Percentiles rank a stretch among this genome's conserved stretches.
Conservation (phyloP, 1,139 yeast species). For the Suhomyces guaymorum region DNA sequence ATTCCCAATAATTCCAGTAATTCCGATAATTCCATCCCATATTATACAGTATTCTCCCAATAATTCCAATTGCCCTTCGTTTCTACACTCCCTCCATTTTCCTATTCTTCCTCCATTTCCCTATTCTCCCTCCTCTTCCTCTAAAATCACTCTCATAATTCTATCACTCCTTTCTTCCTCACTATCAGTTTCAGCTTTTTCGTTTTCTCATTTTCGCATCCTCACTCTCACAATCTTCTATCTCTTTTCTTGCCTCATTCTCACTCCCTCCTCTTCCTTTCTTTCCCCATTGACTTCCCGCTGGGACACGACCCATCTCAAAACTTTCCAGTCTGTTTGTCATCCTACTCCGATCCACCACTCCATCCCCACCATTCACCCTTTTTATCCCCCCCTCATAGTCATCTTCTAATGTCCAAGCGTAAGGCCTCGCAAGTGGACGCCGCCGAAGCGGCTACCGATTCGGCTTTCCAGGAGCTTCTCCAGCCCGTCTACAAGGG, state of each 20-base stretch:
- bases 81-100: background rate
- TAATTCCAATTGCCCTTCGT: no score
- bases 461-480: slow-evolving; percentile 70
- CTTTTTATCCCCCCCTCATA: no score
- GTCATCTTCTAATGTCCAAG: no score
- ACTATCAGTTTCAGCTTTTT: background rate
- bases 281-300: background rate
- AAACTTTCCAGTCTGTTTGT: slow-evolving; percentile 9
- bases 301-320: slow-evolving; percentile 6
- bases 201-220: no score
- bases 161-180: background rate
- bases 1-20: no score
- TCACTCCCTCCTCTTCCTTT: background rate
- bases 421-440: slow-evolving; percentile 20
- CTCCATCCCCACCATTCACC: slow-evolving; percentile 1
- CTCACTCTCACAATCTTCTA: no score
- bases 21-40: no score
- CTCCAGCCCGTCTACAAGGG: slow-evolving; percentile 84
- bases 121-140: background rate
- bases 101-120: background rate
- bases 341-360: slow-evolving; percentile 3
- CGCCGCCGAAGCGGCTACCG: slow-evolving; percentile 24
- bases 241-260: no score
- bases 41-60: no score
- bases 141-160: background rate